phyloP scores from a whole-genome alignment of 1,284 basidiomycete genomes.

The Boletus smithii region DNA sequence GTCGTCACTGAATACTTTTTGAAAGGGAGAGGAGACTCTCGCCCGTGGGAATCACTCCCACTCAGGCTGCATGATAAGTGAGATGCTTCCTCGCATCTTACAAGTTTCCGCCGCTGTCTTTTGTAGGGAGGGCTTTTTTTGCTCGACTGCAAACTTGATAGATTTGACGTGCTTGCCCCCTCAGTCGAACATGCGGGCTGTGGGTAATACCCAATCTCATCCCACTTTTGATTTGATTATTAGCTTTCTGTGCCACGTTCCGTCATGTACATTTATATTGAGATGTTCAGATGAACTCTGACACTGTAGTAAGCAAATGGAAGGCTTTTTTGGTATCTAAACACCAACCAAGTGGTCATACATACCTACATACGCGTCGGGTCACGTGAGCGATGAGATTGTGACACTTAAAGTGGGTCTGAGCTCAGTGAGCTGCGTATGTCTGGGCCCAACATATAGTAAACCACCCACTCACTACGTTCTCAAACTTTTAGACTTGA shows the following conservation, averaged over 20 bases:
- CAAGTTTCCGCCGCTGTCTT: too few species aligned
- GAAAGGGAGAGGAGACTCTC: constrained; percentile 23
- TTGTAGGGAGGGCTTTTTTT: background rate
- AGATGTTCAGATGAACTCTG: background rate
- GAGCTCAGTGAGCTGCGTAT: constrained; percentile 9
- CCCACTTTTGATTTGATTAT: too few species aligned
- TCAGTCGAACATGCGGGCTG: too few species aligned
- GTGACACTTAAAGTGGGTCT: constrained; percentile 3
- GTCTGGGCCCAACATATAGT: constrained; percentile 1
- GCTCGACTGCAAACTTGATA: too few species aligned
- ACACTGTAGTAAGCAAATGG: too few species aligned
- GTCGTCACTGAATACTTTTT: constrained; percentile 1
- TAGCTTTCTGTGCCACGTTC: background rate
- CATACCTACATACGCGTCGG: background rate
- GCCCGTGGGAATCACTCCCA: constrained; percentile 12
- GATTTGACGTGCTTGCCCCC: too few species aligned
- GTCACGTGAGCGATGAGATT: constrained; percentile 29
- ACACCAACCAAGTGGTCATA: too few species aligned
- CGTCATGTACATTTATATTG: background rate
- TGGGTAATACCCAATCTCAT: too few species aligned
- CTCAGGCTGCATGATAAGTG: constrained; percentile 3
- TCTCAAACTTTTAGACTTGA: background rate
- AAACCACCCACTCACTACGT: background rate
- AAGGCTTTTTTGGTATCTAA: too few species aligned
- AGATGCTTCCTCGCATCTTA: background rate